Base-by-base conservation (phyloP, 352 stramenopile genomes). In the Phytophthora chlamydospora region DNA sequence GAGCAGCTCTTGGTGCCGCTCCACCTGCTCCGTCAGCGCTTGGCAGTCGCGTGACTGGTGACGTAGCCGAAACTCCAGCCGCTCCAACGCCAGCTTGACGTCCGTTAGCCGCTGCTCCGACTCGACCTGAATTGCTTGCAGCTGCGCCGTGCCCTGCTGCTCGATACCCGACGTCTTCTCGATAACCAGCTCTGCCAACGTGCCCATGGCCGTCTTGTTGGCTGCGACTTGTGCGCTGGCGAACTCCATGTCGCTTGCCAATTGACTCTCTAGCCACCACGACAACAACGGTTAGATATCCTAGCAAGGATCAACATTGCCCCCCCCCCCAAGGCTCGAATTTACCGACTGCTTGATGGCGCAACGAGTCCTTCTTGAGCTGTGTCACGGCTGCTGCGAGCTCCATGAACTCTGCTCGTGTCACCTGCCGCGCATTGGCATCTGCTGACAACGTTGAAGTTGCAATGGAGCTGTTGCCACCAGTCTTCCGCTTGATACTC, bases 31-130 rank as follows among this genome's bases (percentile, higher is more conserved):
- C 0, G 58, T 56, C 31, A 90, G 45, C 13, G 76, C 56, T 43
- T 84, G 68, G 13, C 69, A 85, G 45, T 88, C 76, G 0, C 78
- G 75, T 10, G 74, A 33, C 36, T 88, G 80, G 47, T 90, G 80
- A 27, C 80, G 83, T 53, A 88, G 78, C n/a, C 76, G 73, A n/a
- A 90, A 88, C 48, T 90, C 80, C n/a, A 90, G 62, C 16, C 76
- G 73, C 36, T 90, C 71, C 13, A 88, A 64, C 8, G 74, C 62
- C 27, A 83, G 39, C 31, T 79, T 73, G 16, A 83, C 35, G 19
- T 86, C 78, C 9, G 68, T 80, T 16, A 86, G 63, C 17, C 55
- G 70, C 29, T 86, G 71, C 3, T 77, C 65, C 9, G 59, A 78
- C 27, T 86, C 76, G 4, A 88, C 68, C 19, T 83, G 71, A 32